Base-by-base conservation (phyloP, 2,329 filamentous ascomycete species). In the Claviceps sp. region DNA sequence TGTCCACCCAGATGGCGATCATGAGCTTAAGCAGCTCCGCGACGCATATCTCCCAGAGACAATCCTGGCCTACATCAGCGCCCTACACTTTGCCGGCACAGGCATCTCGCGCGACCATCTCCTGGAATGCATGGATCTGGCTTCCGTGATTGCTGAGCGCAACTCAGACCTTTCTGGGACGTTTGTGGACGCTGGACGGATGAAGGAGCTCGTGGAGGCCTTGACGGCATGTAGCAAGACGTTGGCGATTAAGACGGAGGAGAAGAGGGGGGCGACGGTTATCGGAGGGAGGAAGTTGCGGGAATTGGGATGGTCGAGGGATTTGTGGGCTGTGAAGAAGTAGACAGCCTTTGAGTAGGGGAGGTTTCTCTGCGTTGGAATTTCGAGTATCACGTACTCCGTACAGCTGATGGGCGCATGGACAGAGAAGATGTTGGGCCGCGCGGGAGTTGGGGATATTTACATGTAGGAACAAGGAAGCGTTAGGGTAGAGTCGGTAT, bases 111-210 rank as follows among this genome's bases (percentile, higher is more conserved):
- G 88, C 44, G 86, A 91, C 53, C 79, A 85, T 57, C 74, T 95
- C 17, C 76, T 93, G 26, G 83, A 91, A 62, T 86, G 84, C 60
- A 91, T 98, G 86, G 87, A 95, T 53, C 73, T 98, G 16, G 83
- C 88, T 1, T 81, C 83, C 1, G 64, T 82, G 2, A 77, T 95
- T 49, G 88, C 91, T 2, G 81, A 85, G 52, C 79, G 82, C 56
- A 78, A 76, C 54, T 82, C 82, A 23, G 82, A 84, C 57, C 67
- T 91, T 42, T 79, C 83, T 1, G 68, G 72, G 23, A 76, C 79
- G 45, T 86, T 93, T 58, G 66, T 82, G 51, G 73, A 76, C 51
- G 76, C 80, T 2, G 76, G 76, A 36, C 78, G 85, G 46, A 85
- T 91, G 80, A 78, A 79, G 60, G 86, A 91, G 69, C 71, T 93